These are phyloP conservation scores for Fragaria vesca DNA, from an alignment of 306 rosid genomes.

Conservation along the genomic window DNA sequence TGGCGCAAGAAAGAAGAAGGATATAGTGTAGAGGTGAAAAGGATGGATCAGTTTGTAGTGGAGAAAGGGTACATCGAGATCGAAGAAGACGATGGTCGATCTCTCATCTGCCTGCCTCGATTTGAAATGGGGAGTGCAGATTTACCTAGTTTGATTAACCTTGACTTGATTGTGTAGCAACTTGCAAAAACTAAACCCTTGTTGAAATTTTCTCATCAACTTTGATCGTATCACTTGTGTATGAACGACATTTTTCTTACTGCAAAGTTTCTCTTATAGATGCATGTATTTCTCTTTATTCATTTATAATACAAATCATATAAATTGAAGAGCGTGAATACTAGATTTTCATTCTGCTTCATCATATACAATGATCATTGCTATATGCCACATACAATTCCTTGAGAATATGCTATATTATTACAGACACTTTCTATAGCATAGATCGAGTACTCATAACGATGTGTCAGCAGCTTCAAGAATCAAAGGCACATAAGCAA, in stretches of 20 bases:
- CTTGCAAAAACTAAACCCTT: neutral
- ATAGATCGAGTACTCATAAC: conserved; percentile 8
- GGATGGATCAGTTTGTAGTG: conserved; percentile 9
- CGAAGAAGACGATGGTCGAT: conserved; percentile 24
- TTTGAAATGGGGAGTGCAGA: neutral
- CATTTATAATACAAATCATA: too few relatives aligned
- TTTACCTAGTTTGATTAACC: conserved; percentile 41
- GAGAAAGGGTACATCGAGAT: neutral
- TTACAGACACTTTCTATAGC: neutral
- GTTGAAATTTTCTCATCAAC: neutral
- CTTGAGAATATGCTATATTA: conserved; percentile 5
- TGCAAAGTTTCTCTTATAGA: too few relatives aligned
- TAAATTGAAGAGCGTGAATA: conserved; percentile 6
- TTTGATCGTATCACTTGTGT: neutral
- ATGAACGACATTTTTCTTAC: too few relatives aligned
- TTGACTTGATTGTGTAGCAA: conserved; percentile 45
- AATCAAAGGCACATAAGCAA: neutral
- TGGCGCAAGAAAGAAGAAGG: neutral
- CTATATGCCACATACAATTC: neutral
- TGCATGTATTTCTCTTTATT: neutral
- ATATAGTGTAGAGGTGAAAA: neutral
- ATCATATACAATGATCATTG: conserved; percentile 19
- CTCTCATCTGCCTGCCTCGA: conserved; percentile 23
- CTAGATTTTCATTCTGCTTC: conserved; percentile 26
- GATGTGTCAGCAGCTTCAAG: conserved; percentile 15